Evolutionary conservation across 2,329 filamentous ascomycete genomes (phyloP).

Genomic region (Alternaria sp.): DNA sequence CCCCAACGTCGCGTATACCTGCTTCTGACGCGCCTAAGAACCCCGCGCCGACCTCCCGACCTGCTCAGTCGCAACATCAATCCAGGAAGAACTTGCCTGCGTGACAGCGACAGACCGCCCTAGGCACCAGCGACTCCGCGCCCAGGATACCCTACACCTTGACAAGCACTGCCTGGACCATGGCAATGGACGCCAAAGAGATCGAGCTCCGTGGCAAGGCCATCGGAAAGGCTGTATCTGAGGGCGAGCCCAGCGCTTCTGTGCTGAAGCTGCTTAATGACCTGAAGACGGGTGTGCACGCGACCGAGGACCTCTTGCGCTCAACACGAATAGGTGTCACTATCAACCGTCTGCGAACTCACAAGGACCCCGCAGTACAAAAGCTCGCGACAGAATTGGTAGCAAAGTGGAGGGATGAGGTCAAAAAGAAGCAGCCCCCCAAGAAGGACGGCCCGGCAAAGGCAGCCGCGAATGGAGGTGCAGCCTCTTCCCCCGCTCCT

Average conservation of each 20-base stretch:
- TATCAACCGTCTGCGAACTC: constrained; percentile 83
- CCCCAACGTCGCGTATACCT: constrained; percentile 7
- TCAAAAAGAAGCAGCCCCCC: constrained; percentile 61
- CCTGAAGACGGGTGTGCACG: constrained; percentile 79
- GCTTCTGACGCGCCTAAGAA: constrained; percentile 15
- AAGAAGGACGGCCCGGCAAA: constrained; percentile 40
- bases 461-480: constrained; percentile 34
- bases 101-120: constrained; percentile 1
- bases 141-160: neutral
- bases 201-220: constrained; percentile 79
- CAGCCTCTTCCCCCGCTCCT: constrained; percentile 43
- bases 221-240: constrained; percentile 78
- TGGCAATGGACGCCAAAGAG: constrained; percentile 79
- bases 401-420: constrained; percentile 82
- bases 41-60: constrained; percentile 15
- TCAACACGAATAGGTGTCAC: constrained; percentile 91
- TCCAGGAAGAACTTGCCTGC: constrained; percentile 4
- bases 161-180: constrained; percentile 12
- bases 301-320: constrained; percentile 88
- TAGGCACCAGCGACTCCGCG: constrained; percentile 1
- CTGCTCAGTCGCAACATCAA: constrained; percentile 8
- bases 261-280: constrained; percentile 78
- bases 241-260: constrained; percentile 76
- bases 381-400: constrained; percentile 83
- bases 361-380: constrained; percentile 77